Percentiles rank a stretch among this genome's conserved stretches.
These are phyloP conservation scores for Trichosporon faecale DNA, from an alignment of 1,284 basidiomycete species.

Conservation along the genomic window DNA sequence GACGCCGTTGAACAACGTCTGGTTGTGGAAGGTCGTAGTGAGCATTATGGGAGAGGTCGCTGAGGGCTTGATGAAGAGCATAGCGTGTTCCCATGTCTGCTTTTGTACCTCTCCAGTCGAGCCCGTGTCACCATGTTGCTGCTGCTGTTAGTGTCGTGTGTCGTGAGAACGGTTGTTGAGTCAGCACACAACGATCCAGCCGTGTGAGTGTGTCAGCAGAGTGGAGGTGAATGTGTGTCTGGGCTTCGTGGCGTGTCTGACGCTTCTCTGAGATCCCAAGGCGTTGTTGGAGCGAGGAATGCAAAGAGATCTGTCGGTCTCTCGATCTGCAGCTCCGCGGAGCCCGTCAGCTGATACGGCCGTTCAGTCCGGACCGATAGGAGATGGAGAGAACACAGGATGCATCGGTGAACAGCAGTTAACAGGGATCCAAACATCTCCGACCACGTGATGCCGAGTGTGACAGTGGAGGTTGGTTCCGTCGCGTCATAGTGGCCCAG, in stretches of 20 bases:
- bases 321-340: not conserved
- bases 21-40: not conserved
- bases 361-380: not conserved
- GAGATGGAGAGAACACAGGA: not conserved
- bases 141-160: not conserved
- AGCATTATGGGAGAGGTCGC: not conserved
- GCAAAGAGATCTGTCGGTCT: not conserved
- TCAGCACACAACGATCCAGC: not conserved
- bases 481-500: not conserved
- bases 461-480: not conserved
- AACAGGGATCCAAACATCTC: not conserved
- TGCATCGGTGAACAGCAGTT: not conserved
- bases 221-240: not conserved
- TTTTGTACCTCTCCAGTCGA: not conserved
- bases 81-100: not conserved
- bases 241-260: not conserved
- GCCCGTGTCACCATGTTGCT: not conserved
- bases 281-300: not conserved
- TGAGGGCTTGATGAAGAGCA: not conserved
- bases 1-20: constrained; percentile 22
- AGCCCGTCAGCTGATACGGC: not conserved
- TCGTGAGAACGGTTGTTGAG: not conserved
- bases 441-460: not conserved
- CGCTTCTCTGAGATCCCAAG: not conserved
- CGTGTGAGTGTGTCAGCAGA: not conserved